These are phyloP conservation scores for Adansonia digitata DNA, from an alignment of 345 rosid genomes.

Conservation along the genomic window DNA sequence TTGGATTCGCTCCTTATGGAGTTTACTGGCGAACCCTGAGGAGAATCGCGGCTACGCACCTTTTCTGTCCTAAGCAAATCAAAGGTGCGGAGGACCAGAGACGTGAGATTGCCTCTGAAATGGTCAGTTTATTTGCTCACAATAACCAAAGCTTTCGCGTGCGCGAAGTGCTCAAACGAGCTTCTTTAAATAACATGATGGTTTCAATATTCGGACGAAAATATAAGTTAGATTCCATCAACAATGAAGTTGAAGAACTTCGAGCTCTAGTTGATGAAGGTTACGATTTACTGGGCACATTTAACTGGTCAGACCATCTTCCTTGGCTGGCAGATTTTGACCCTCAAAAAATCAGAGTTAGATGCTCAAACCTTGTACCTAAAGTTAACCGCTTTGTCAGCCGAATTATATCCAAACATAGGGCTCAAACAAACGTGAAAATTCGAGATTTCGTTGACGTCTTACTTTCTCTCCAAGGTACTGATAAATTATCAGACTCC, in stretches of 20 bases:
- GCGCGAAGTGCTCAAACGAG: constrained; percentile 53
- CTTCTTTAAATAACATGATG: constrained; percentile 78
- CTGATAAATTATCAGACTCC: constrained; percentile 46
- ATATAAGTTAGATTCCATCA: constrained; percentile 32
- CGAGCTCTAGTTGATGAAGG: constrained; percentile 62
- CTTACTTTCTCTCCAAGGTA: constrained; percentile 52
- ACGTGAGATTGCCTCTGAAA: constrained; percentile 39
- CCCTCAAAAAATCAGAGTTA: constrained; percentile 56
- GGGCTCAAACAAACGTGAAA: constrained; percentile 22
- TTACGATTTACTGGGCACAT: constrained; percentile 49
- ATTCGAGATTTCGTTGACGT: constrained; percentile 65
- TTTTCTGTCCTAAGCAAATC: constrained; percentile 61
- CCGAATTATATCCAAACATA: constrained; percentile 49
- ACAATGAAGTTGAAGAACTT: constrained; percentile 36
- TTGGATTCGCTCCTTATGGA: constrained; percentile 76
- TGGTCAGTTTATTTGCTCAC: constrained; percentile 31
- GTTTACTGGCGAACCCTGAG: constrained; percentile 72
- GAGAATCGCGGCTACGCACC: constrained; percentile 54
- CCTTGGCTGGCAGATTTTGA: constrained; percentile 62
- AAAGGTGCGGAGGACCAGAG: constrained; percentile 43
- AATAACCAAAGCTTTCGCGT: constrained; percentile 27
- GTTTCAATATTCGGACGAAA: constrained; percentile 60
- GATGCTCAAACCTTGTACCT: constrained; percentile 62
- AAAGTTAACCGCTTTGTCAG: constrained; percentile 60
- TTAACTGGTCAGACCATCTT: constrained; percentile 74